phyloP scores from a whole-genome alignment of 768 basidiomycete genomes.

The Pisolithus microcarpus region DNA sequence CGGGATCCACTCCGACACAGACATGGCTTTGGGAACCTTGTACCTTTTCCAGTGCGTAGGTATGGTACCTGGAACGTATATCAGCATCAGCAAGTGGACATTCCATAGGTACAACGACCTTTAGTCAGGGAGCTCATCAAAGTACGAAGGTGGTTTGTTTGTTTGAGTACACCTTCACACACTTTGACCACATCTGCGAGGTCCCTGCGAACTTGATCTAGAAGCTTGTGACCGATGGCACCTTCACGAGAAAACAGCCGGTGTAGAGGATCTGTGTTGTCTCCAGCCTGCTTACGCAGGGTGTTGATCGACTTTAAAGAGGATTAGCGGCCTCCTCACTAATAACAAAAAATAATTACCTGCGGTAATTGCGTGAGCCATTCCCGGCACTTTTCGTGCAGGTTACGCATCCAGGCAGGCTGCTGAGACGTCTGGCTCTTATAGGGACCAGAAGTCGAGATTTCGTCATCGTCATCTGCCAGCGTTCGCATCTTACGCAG shows the following conservation, averaged over 20 bases:
- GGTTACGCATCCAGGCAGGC: slow-evolving; percentile 91
- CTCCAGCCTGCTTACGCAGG: slow-evolving; percentile 55
- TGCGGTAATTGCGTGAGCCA: slow-evolving; percentile 75
- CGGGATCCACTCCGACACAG: slow-evolving; percentile 79
- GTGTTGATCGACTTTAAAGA: slow-evolving; percentile 51
- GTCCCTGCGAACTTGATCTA: slow-evolving; percentile 75
- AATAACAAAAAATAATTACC: slow-evolving; percentile 36
- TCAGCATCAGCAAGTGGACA: slow-evolving; percentile 5
- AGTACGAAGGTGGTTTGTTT: slow-evolving; percentile 91
- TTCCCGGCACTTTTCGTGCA: slow-evolving; percentile 75
- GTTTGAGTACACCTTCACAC: slow-evolving; percentile 82
- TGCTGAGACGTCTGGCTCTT: slow-evolving; percentile 66
- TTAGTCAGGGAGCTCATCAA: slow-evolving; percentile 87
- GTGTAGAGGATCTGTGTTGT: slow-evolving; percentile 78
- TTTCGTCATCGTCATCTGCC: slow-evolving; percentile 77
- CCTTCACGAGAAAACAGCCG: slow-evolving; percentile 87
- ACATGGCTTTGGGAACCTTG: slow-evolving; percentile 78
- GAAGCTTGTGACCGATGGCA: slow-evolving; percentile 68
- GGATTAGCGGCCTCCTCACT: slow-evolving; percentile 7
- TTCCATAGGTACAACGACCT: slow-evolving; percentile 40
- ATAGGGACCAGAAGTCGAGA: slow-evolving; percentile 40
- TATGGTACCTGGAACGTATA: slow-evolving; percentile 58
- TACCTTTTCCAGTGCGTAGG: slow-evolving; percentile 85
- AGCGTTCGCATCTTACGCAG: slow-evolving; percentile 90
- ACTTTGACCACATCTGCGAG: slow-evolving; percentile 76